phyloP scores from a whole-genome alignment of 2,329 filamentous ascomycete genomes.

The Mycocentrospora acerina region DNA sequence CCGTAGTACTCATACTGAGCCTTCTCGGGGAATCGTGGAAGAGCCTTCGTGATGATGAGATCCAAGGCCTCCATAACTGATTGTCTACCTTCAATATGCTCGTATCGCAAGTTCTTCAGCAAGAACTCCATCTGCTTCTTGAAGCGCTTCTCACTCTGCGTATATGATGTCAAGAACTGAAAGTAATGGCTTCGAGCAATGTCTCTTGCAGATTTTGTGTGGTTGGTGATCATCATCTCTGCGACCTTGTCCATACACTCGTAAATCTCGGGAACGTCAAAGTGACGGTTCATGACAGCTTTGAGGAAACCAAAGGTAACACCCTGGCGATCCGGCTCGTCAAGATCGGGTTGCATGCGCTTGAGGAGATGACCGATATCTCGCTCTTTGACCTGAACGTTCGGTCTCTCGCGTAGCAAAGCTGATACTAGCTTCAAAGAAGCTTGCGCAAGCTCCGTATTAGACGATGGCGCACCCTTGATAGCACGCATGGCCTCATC shows the following conservation, averaged over 20 bases:
- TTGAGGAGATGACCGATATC: slow-evolving; percentile 81
- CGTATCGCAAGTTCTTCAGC: slow-evolving; percentile 86
- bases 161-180: slow-evolving; percentile 92
- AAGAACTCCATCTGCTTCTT: slow-evolving; percentile 86
- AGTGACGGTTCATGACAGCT: slow-evolving; percentile 78
- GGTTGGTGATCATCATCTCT: slow-evolving; percentile 93
- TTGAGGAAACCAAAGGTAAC: slow-evolving; percentile 93
- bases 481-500: slow-evolving; percentile 83
- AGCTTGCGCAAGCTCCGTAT: slow-evolving; percentile 81
- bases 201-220: slow-evolving; percentile 84
- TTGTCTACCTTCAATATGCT: slow-evolving; percentile 81
- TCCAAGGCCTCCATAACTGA: slow-evolving; percentile 93
- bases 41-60: slow-evolving; percentile 75
- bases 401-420: slow-evolving; percentile 77
- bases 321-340: slow-evolving; percentile 88
- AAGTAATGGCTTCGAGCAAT: slow-evolving; percentile 87
- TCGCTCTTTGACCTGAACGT: slow-evolving; percentile 74
- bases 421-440: slow-evolving; percentile 85
- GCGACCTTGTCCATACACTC: slow-evolving; percentile 82
- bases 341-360: slow-evolving; percentile 82
- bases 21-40: slow-evolving; percentile 58
- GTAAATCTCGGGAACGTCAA: slow-evolving; percentile 86
- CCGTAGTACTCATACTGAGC: slow-evolving; percentile 79
- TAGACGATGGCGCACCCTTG: slow-evolving; percentile 73
- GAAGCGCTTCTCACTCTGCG: slow-evolving; percentile 87